Percentiles rank a stretch among this genome's conserved stretches.
Conservation (phyloP, 1,284 basidiomycete genomes). For the Cerioporus squamosus region DNA sequence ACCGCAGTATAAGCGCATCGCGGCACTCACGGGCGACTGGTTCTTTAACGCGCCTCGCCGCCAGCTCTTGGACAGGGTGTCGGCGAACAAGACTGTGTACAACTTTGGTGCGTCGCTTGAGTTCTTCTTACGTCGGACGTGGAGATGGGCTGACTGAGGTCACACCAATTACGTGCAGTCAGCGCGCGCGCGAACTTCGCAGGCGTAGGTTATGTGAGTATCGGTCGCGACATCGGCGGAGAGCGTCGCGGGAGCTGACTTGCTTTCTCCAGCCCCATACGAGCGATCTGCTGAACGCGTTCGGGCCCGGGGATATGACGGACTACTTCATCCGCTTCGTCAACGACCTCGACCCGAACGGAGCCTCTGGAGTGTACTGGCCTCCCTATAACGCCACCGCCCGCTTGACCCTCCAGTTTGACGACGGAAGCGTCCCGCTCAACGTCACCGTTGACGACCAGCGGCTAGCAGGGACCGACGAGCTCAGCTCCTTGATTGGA, state of each 20-base stretch:
- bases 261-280: slow-evolving; percentile 1
- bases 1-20: slow-evolving; percentile 53
- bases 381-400: slow-evolving; percentile 17
- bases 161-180: too few relatives aligned
- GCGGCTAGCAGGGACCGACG: slow-evolving; percentile 39
- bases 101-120: slow-evolving; percentile 43
- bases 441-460: slow-evolving; percentile 35
- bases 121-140: too few relatives aligned
- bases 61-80: slow-evolving; percentile 34
- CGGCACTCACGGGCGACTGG: slow-evolving; percentile 51
- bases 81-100: slow-evolving; percentile 49
- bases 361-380: slow-evolving; percentile 17
- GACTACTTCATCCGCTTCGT: slow-evolving; percentile 29
- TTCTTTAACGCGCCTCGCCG: slow-evolving; percentile 52
- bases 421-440: slow-evolving; percentile 26
- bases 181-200: too few relatives aligned
- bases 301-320: slow-evolving; percentile 18
- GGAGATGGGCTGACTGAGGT: too few relatives aligned
- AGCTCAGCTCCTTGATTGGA: slow-evolving; percentile 38
- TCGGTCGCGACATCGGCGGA: too few relatives aligned
- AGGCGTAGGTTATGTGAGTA: too few relatives aligned
- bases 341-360: slow-evolving; percentile 27
- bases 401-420: slow-evolving; percentile 25
- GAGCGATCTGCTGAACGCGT: slow-evolving; percentile 21
- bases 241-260: too few relatives aligned